phyloP scores from a whole-genome alignment of 306 rosid genomes.

The Dalbergia oliveri region DNA sequence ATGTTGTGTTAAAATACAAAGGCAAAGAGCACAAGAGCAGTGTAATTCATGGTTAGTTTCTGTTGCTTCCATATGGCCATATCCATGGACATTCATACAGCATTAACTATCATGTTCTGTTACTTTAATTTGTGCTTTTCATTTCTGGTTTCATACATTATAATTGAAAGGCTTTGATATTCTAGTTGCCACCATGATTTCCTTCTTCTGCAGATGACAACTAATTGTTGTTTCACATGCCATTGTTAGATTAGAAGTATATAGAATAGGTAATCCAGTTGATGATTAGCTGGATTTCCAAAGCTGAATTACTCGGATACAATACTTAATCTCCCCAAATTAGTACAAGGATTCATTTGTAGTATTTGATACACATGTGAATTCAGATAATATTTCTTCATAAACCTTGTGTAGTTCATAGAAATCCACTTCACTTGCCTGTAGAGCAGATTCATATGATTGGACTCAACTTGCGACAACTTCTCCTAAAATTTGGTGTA shows the following conservation, averaged over 20 bases:
- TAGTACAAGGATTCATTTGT: constrained; percentile 1
- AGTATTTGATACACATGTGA: neutral
- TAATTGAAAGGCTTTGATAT: neutral
- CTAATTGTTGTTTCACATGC: neutral
- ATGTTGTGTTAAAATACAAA: constrained; percentile 79
- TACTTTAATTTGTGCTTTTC: no score
- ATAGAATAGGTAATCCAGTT: neutral
- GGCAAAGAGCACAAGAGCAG: constrained; percentile 79
- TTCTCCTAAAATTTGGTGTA: neutral
- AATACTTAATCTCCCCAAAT: neutral
- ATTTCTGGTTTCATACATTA: neutral
- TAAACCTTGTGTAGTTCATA: neutral
- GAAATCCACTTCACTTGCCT: constrained; percentile 14
- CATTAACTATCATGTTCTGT: no score
- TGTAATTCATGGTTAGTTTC: constrained; percentile 68
- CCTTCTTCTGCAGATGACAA: neutral
- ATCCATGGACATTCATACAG: no score
- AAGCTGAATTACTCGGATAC: neutral
- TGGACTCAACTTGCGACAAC: constrained; percentile 10
- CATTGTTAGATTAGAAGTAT: neutral
- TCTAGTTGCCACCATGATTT: neutral
- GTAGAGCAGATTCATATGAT: neutral
- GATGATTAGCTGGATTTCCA: constrained; percentile 22
- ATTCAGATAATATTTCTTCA: neutral
- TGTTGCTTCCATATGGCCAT: no score